Conservation (phyloP, 305 asterid species). For the Fraxinus paxiana region DNA sequence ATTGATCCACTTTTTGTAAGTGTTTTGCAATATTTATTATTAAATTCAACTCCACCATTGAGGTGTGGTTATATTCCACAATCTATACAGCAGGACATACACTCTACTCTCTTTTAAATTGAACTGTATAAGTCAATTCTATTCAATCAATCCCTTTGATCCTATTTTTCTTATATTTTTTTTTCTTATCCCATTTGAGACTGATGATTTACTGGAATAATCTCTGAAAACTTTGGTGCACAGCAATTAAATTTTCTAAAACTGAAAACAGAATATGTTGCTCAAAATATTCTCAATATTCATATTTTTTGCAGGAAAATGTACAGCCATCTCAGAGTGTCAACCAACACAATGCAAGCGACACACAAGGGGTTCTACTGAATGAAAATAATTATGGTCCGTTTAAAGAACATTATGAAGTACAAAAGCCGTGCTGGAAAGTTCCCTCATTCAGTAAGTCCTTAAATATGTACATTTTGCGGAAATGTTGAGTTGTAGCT, state of each 20-base stretch:
- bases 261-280: neutral
- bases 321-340: slow-evolving; percentile 10
- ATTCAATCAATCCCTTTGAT: neutral
- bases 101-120: neutral
- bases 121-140: neutral
- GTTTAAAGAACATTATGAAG: slow-evolving; percentile 31
- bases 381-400: slow-evolving; percentile 27
- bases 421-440: slow-evolving; percentile 47
- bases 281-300: neutral
- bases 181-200: neutral
- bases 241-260: neutral
- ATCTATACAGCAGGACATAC: neutral
- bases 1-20: slow-evolving; percentile 59
- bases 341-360: slow-evolving; percentile 23
- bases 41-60: neutral
- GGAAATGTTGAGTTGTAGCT: neutral
- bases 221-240: neutral
- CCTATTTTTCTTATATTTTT: neutral
- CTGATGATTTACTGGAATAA: neutral
- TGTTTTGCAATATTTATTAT: neutral
- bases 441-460: slow-evolving; percentile 32
- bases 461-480: neutral
- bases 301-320: slow-evolving; percentile 27
- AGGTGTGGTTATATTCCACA: neutral
- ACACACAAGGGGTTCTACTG: slow-evolving; percentile 27